Evolutionary conservation across 257 asterid species (phyloP).

Genomic region (Solanum corneliomulleri): DNA sequence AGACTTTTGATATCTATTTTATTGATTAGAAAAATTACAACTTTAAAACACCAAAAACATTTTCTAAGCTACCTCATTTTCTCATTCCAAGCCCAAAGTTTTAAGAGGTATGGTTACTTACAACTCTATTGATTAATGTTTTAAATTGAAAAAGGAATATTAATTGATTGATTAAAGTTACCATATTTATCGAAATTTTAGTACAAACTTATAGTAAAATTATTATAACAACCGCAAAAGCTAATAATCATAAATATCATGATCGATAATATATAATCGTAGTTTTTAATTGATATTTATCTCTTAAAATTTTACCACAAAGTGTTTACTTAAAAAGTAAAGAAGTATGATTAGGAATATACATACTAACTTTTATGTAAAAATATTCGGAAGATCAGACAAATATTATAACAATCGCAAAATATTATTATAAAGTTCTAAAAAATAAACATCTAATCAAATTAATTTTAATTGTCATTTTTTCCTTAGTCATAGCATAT

Average conservation of each 20-base stretch:
- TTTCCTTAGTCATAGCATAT: too few species aligned
- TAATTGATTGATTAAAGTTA: not conserved
- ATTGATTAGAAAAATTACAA: not conserved
- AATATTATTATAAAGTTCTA: not conserved
- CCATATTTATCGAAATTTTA: not conserved
- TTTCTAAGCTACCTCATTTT: not conserved
- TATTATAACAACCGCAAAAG: too few species aligned
- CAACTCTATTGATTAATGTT: not conserved
- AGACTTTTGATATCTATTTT: too few species aligned
- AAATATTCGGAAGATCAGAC: fast-evolving
- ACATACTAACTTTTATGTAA: too few species aligned
- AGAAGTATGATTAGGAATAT: too few species aligned
- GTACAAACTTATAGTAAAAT: not conserved
- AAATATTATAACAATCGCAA: too few species aligned
- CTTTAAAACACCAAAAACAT: not conserved
- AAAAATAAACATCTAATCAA: too few species aligned
- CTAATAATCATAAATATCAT: too few species aligned
- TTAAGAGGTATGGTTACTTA: not conserved
- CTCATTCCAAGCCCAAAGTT: not conserved
- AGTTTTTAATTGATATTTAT: too few species aligned
- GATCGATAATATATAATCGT: too few species aligned
- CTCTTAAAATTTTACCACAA: too few species aligned
- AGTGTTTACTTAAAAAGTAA: not conserved
- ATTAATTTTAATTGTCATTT: not conserved
- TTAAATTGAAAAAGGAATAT: not conserved